phyloP scores from a whole-genome alignment of 192 early-diverging fungal species.

The Powellomyces hirtus region DNA sequence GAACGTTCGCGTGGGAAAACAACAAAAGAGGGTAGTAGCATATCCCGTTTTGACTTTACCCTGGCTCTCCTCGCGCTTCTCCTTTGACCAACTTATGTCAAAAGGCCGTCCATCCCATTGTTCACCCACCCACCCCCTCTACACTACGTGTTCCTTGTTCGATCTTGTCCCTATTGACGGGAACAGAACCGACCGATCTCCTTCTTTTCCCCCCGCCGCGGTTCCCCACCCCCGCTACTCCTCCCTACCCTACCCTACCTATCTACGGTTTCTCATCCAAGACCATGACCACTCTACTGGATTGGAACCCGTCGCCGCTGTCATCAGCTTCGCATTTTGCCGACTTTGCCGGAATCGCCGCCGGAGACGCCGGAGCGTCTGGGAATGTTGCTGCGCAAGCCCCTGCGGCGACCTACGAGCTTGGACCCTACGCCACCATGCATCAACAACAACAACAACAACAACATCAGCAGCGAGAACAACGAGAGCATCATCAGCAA shows the following conservation, averaged over 20 bases:
- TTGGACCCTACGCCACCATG: background rate
- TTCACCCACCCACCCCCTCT: too few species aligned
- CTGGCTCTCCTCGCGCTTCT: background rate
- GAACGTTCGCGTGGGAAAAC: background rate
- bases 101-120: too few species aligned
- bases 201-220: too few species aligned
- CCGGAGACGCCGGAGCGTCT: background rate
- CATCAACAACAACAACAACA: background rate
- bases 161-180: too few species aligned
- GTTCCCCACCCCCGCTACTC: background rate
- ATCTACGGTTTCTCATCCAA: background rate
- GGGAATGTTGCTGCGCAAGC: background rate
- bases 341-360: background rate
- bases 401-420: background rate
- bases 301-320: constrained; percentile 11
- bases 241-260: background rate
- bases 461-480: too few species aligned
- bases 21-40: background rate
- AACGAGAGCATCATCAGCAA: background rate
- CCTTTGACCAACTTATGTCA: background rate
- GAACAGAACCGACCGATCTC: too few species aligned
- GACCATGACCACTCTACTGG: constrained; percentile 7
- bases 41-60: background rate
- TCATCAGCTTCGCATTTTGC: constrained; percentile 9
- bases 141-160: too few species aligned